Evolutionary conservation across 2,329 filamentous ascomycete genomes (phyloP).

Genomic region (Hypoxylon sp.): DNA sequence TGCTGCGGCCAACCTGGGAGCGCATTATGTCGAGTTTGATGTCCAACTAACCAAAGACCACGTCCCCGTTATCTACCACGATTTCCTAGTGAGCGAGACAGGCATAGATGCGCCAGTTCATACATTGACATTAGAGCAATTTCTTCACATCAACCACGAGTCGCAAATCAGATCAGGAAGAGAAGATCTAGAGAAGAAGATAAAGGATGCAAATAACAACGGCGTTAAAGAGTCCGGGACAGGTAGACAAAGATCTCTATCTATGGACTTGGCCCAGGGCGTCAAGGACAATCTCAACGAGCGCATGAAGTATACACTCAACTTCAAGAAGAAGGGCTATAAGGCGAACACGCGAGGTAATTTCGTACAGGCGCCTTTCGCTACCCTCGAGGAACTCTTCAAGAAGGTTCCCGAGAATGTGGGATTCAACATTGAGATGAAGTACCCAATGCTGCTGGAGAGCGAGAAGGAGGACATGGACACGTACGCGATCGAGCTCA

Average conservation of each 20-base stretch:
- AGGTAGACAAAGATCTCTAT: conserved; percentile 65
- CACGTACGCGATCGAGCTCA: conserved; percentile 93
- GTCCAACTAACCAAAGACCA: conserved; percentile 99
- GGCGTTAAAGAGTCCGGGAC: conserved; percentile 49
- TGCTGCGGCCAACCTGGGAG: conserved; percentile 91
- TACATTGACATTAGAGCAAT: conserved; percentile 93
- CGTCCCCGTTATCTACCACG: conserved; percentile 97
- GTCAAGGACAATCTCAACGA: conserved; percentile 67
- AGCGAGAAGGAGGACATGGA: conserved; percentile 97
- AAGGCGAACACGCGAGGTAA: conserved; percentile 95
- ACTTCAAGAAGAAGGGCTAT: conserved; percentile 94
- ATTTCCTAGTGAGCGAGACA: conserved; percentile 97
- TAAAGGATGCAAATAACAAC: conserved; percentile 45
- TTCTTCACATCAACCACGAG: conserved; percentile 83
- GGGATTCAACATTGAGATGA: conserved; percentile 99
- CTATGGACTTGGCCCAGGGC: conserved; percentile 63
- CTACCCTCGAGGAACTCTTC: conserved; percentile 94
- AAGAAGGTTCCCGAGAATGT: conserved; percentile 82
- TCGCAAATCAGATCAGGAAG: conserved; percentile 57
- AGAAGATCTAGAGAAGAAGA: conserved; percentile 45
- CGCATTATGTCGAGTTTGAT: conserved; percentile 80
- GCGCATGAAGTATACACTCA: conserved; percentile 95
- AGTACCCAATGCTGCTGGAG: conserved; percentile 98
- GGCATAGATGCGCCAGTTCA: conserved; percentile 97
- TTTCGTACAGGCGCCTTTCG: conserved; percentile 96